Evolutionary conservation across 2,329 filamentous ascomycete genomes (phyloP).

Genomic region (Arthroderma uncinatum): DNA sequence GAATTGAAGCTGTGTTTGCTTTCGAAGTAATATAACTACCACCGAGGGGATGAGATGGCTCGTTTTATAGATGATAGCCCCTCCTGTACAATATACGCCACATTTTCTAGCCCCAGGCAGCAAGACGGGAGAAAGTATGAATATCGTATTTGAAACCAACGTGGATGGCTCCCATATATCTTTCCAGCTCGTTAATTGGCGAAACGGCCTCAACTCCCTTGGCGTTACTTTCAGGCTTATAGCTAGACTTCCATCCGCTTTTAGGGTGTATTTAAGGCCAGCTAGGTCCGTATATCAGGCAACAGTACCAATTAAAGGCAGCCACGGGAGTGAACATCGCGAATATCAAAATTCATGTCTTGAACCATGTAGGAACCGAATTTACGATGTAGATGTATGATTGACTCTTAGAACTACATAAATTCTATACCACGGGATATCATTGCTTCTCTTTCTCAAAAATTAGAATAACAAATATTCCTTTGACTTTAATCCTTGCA

Average conservation of each 20-base stretch:
- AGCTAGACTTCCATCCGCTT: neutral
- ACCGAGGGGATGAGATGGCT: neutral
- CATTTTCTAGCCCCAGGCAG: neutral
- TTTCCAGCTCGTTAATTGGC: neutral
- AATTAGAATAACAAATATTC: too few relatives aligned
- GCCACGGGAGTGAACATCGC: neutral
- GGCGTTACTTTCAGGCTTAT: too few relatives aligned
- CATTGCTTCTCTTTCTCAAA: too few relatives aligned
- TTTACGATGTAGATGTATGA: too few relatives aligned
- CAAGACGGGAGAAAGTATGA: neutral
- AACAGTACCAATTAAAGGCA: neutral
- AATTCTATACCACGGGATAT: too few relatives aligned
- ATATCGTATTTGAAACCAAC: neutral
- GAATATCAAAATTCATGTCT: neutral
- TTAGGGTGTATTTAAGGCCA: neutral
- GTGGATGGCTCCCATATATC: neutral
- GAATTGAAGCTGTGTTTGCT: too few relatives aligned
- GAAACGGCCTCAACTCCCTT: neutral
- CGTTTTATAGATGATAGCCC: neutral
- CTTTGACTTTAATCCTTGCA: too few relatives aligned
- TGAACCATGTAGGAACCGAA: too few relatives aligned
- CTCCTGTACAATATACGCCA: neutral
- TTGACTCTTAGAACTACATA: too few relatives aligned
- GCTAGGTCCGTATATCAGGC: neutral
- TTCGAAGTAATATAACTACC: too few relatives aligned